These are phyloP conservation scores for Trypanosoma boissoni DNA, from an alignment of 208 protist species.

Conservation along the genomic window DNA sequence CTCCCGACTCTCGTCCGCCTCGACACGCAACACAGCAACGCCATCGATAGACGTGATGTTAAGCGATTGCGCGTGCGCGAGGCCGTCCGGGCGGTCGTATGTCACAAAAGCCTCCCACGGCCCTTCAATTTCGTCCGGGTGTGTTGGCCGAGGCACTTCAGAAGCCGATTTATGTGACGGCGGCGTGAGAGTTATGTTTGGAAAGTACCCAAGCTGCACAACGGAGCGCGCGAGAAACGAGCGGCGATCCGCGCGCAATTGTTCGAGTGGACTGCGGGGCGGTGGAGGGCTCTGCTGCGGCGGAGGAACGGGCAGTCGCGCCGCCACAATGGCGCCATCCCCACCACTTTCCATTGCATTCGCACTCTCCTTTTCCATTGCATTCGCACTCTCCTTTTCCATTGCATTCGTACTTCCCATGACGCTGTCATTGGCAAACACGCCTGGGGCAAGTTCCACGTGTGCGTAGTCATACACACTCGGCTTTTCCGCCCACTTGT, in stretches of 20 bases:
- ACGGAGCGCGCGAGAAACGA: slow-evolving; percentile 55
- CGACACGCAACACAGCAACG: slow-evolving; percentile 47
- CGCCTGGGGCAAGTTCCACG: slow-evolving; percentile 77
- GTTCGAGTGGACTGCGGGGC: slow-evolving; percentile 69
- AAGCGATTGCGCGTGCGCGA: slow-evolving; percentile 67
- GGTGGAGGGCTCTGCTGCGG: slow-evolving; percentile 39
- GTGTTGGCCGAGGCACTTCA: slow-evolving; percentile 69
- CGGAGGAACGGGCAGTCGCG: slow-evolving; percentile 64
- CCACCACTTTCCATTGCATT: slow-evolving; percentile 6
- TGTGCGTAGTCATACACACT: slow-evolving; percentile 71
- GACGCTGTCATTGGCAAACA: slow-evolving; percentile 36
- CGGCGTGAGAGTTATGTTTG: slow-evolving; percentile 56
- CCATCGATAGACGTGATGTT: slow-evolving; percentile 64
- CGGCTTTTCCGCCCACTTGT: slow-evolving; percentile 51
- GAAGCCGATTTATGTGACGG: slow-evolving; percentile 37
- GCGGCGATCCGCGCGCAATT: slow-evolving; percentile 57
- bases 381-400: background rate
- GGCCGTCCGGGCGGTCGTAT: slow-evolving; percentile 72
- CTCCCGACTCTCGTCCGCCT: slow-evolving; percentile 25
- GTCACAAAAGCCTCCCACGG: slow-evolving; percentile 81
- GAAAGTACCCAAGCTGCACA: slow-evolving; percentile 86
- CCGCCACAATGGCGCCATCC: slow-evolving; percentile 46
- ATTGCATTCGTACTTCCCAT: background rate
- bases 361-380: background rate
- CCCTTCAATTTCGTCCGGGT: slow-evolving; percentile 89